A percentile compares a stretch with the other conserved stretches of the same genome.
Evolutionary conservation across 1,284 basidiomycete species (phyloP).

Genomic region (Kalmanozyma brasiliensis): DNA sequence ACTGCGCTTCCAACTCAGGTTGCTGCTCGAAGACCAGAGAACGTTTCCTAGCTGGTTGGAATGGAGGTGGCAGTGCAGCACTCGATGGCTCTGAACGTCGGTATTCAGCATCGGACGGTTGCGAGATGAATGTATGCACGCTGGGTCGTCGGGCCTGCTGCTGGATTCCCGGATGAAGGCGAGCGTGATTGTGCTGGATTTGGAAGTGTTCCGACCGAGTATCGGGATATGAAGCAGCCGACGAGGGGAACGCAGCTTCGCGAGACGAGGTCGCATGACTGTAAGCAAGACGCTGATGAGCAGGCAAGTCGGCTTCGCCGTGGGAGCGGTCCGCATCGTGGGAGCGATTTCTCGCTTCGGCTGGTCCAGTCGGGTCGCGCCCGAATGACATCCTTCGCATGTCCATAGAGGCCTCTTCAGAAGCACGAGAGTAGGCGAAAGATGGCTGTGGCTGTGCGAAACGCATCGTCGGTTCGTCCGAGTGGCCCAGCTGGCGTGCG

Average conservation of each 20-base stretch:
- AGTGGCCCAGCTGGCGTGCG: not conserved
- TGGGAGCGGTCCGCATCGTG: not conserved
- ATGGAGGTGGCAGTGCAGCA: too few relatives aligned
- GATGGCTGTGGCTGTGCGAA: conserved; percentile 5
- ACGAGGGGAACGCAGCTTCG: not conserved
- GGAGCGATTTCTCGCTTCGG: not conserved
- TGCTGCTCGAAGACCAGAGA: conserved; percentile 8
- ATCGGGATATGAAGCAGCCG: not conserved
- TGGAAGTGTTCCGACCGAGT: conserved; percentile 5
- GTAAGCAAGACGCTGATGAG: too few relatives aligned
- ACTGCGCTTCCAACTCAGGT: not conserved
- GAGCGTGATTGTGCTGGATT: not conserved
- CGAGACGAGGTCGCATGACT: too few relatives aligned
- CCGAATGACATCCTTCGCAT: not conserved
- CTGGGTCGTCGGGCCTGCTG: conserved; percentile 5
- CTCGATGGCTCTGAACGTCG: not conserved
- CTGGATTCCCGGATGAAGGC: conserved; percentile 1
- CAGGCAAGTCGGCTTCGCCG: not conserved
- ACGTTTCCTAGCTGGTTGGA: conserved; percentile 6
- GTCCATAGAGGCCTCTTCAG: not conserved
- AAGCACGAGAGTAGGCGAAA: conserved; percentile 8
- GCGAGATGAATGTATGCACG: not conserved
- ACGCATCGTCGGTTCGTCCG: conserved; percentile 3
- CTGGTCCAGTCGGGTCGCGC: conserved; percentile 1
- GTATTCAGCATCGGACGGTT: not conserved